These are phyloP conservation scores for Xylariaceae sp. DNA, from an alignment of 2,329 filamentous ascomycete genomes.

Conservation along the genomic window DNA sequence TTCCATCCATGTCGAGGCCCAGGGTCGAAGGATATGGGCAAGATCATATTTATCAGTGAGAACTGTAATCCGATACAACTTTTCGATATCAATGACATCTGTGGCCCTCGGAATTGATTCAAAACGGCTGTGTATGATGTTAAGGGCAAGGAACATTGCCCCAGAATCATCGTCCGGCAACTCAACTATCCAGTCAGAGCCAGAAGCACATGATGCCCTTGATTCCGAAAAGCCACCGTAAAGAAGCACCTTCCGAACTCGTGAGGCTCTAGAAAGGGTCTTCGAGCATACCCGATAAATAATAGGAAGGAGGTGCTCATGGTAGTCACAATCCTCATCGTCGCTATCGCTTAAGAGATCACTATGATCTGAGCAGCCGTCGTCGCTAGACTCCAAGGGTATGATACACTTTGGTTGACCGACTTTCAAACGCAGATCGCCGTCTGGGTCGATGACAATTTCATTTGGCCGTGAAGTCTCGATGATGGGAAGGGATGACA, in stretches of 20 bases:
- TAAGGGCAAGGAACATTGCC: conserved; percentile 27
- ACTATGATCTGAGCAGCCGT: conserved; percentile 2
- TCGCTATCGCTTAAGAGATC: conserved; percentile 2
- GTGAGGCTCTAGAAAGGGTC: conserved; percentile 22
- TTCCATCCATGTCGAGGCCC: conserved; percentile 18
- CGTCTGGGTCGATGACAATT: conserved; percentile 20
- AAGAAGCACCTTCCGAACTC: conserved; percentile 22
- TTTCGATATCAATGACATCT: not conserved
- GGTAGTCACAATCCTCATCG: too few relatives aligned
- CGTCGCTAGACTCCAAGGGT: conserved; percentile 1
- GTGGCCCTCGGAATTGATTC: conserved; percentile 18
- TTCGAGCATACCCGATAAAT: conserved; percentile 23
- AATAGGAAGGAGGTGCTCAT: conserved; percentile 6
- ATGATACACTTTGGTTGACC: conserved; percentile 3
- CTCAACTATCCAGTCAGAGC: conserved; percentile 20
- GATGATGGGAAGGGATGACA: too few relatives aligned
- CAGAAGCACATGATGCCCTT: conserved; percentile 3
- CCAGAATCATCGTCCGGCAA: conserved; percentile 31
- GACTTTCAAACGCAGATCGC: conserved; percentile 19
- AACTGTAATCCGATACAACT: conserved; percentile 21
- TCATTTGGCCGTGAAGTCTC: too few relatives aligned
- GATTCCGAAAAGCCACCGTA: conserved; percentile 25
- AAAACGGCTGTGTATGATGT: conserved; percentile 30
- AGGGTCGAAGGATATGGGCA: conserved; percentile 20
- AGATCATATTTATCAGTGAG: conserved; percentile 27